phyloP scores from a whole-genome alignment of 2,329 filamentous ascomycete species.

The Aspergillus sp. region DNA sequence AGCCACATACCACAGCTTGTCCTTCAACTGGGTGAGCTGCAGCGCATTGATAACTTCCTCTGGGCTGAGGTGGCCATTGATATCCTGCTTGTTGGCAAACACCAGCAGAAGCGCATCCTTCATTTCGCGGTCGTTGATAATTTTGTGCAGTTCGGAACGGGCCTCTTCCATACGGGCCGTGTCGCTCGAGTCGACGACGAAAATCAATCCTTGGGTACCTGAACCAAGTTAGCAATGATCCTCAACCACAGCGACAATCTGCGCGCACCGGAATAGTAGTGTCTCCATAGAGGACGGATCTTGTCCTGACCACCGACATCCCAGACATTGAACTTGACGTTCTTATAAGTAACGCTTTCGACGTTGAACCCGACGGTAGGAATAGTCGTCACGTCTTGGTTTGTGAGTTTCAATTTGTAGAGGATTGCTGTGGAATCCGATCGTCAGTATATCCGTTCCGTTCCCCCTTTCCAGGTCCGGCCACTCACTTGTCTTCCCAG shows the following conservation, averaged over 20 bases:
- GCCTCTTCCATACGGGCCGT: conserved; percentile 88
- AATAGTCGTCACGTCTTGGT: conserved; percentile 96
- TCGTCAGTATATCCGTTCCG: background rate
- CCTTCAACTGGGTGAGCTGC: conserved; percentile 68
- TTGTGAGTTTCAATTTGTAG: conserved; percentile 91
- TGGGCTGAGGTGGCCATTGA: conserved; percentile 72
- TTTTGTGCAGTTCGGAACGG: conserved; percentile 85
- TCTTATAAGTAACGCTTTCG: conserved; percentile 98
- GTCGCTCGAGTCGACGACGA: conserved; percentile 95
- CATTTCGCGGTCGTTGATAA: conserved; percentile 97
- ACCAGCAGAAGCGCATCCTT: conserved; percentile 90
- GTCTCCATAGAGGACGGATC: conserved; percentile 93
- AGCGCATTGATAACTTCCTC: conserved; percentile 73
- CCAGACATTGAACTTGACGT: conserved; percentile 99
- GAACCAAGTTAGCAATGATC: conserved; percentile 7
- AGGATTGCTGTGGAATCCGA: conserved; percentile 59
- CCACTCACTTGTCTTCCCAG: conserved; percentile 78
- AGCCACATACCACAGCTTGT: conserved; percentile 79
- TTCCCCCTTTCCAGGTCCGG: background rate
- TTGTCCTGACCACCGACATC: conserved; percentile 99
- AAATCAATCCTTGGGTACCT: conserved; percentile 97
- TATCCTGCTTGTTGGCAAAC: conserved; percentile 98
- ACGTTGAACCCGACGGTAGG: conserved; percentile 99
- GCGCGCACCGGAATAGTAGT: conserved; percentile 74
- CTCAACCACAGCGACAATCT: background rate